A percentile compares a stretch with the other conserved stretches of the same genome.
Conservation (phyloP, 352 stramenopile genomes). For the Phytophthora litchii region DNA sequence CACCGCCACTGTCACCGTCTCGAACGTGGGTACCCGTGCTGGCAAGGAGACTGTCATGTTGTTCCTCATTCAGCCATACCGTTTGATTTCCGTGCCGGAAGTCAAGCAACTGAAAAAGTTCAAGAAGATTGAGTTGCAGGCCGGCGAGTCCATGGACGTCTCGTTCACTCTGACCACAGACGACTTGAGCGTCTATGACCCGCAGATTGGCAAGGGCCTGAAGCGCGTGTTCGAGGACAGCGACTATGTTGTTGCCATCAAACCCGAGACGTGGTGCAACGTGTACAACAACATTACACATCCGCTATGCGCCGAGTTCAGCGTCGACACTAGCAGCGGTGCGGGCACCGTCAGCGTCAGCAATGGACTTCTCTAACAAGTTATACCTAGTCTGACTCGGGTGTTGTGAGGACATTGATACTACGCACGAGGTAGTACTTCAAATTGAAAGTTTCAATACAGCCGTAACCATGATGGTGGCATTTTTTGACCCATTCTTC, state of each 20-base stretch:
- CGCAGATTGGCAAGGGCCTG: conserved; percentile 64
- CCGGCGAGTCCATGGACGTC: conserved; percentile 39
- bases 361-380: conserved; percentile 5
- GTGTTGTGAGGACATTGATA: no score
- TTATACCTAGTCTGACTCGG: no score
- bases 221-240: conserved; percentile 52
- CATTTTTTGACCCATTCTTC: no score
- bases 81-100: conserved; percentile 61
- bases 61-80: conserved; percentile 72
- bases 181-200: conserved; percentile 62
- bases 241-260: conserved; percentile 64
- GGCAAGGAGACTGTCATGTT: conserved; percentile 80
- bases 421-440: no score
- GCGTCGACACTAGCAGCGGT: conserved; percentile 27
- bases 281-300: conserved; percentile 51
- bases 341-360: conserved; percentile 26
- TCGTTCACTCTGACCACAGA: conserved; percentile 44
- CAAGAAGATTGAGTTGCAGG: conserved; percentile 62
- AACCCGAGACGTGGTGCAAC: conserved; percentile 69
- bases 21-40: conserved; percentile 55
- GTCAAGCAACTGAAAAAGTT: conserved; percentile 84
- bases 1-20: conserved; percentile 56
- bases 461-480: no score
- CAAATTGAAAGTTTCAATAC: no score
- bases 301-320: conserved; percentile 51